These are phyloP conservation scores for Dioszegia crocea DNA, from an alignment of 768 basidiomycete genomes.

Conservation along the genomic window DNA sequence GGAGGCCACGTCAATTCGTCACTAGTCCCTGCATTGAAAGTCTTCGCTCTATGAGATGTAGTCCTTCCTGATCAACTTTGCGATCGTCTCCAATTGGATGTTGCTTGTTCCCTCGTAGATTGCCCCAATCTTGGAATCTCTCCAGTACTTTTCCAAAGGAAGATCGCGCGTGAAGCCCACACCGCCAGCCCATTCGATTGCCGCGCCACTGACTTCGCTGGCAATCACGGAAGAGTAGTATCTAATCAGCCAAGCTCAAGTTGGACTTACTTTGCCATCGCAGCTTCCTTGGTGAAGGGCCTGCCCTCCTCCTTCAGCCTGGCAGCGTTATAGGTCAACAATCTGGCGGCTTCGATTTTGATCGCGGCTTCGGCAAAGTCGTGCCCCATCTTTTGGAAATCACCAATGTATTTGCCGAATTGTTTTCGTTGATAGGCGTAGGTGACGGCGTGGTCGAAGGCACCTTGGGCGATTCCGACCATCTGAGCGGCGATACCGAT, in stretches of 20 bases:
- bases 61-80: conserved; percentile 62
- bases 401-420: conserved; percentile 81
- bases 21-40: background rate
- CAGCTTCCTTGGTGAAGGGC: conserved; percentile 84
- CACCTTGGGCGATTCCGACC: conserved; percentile 95
- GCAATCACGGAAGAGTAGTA: conserved; percentile 86
- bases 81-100: conserved; percentile 94
- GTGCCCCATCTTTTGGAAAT: conserved; percentile 92
- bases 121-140: conserved; percentile 81
- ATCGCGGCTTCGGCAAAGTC: conserved; percentile 86
- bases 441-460: conserved; percentile 89
- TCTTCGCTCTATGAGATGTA: conserved; percentile 1
- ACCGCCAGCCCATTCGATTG: conserved; percentile 94
- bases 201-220: conserved; percentile 75
- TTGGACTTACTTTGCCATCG: conserved; percentile 74
- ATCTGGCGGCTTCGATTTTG: conserved; percentile 81
- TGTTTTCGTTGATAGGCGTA: conserved; percentile 92
- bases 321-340: conserved; percentile 95
- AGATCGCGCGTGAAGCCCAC: conserved; percentile 61
- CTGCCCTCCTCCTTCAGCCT: conserved; percentile 78
- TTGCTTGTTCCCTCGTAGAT: conserved; percentile 74
- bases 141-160: conserved; percentile 73
- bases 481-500: conserved; percentile 98
- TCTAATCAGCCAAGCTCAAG: conserved; percentile 3
- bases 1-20: background rate